These are phyloP conservation scores for Gymnopus androsaceus DNA, from an alignment of 1,284 basidiomycete species.

Conservation along the genomic window DNA sequence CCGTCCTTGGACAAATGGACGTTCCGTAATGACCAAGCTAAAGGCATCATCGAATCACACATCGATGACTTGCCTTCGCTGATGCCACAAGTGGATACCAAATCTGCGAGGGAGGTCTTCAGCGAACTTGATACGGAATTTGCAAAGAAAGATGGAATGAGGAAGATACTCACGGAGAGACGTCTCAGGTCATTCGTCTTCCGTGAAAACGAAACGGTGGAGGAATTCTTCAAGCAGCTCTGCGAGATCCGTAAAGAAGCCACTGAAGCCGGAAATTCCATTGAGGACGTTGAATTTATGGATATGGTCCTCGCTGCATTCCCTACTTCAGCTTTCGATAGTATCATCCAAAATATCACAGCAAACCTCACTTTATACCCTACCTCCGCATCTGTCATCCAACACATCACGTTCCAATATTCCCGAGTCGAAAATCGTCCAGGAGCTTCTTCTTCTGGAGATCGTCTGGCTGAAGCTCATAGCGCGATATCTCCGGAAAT, in stretches of 20 bases:
- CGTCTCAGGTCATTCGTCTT: not conserved
- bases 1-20: conserved; percentile 3
- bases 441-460: not conserved
- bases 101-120: not conserved
- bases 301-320: conserved; percentile 1
- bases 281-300: not conserved
- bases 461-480: conserved; percentile 2
- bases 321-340: not conserved
- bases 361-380: not conserved
- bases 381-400: not conserved
- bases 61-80: conserved; percentile 1
- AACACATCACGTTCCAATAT: conserved; percentile 1
- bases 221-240: conserved; percentile 5
- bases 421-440: not conserved
- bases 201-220: not conserved
- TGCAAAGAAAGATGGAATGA: not conserved
- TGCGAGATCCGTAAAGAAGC: not conserved
- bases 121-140: not conserved
- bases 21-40: conserved; percentile 4
- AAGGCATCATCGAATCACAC: conserved; percentile 1
- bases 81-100: not conserved
- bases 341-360: conserved; percentile 1
- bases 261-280: conserved; percentile 1
- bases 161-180: not conserved
- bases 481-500: too few species aligned